Percentiles rank a stretch among this genome's conserved stretches.
These are phyloP conservation scores for Saccharomyces hybrid DNA, from an alignment of 1,139 yeast species.

Conservation along the genomic window DNA sequence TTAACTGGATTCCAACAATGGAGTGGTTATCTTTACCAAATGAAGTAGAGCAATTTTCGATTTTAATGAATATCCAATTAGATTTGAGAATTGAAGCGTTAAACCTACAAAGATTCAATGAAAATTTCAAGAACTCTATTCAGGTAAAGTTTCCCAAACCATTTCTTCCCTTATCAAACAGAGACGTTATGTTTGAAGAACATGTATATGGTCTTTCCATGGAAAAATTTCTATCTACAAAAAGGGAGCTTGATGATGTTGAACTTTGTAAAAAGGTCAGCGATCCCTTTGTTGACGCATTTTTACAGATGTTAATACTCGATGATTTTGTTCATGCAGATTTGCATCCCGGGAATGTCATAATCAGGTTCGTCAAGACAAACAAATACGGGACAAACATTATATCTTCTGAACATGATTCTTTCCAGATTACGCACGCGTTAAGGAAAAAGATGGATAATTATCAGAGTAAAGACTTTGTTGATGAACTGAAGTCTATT, in stretches of 20 bases:
- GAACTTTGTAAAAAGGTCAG: slow-evolving; percentile 65
- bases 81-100: slow-evolving; percentile 85
- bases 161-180: slow-evolving; percentile 54
- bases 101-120: slow-evolving; percentile 58
- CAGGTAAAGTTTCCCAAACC: slow-evolving; percentile 82
- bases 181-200: slow-evolving; percentile 79
- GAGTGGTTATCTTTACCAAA: slow-evolving; percentile 95
- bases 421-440: slow-evolving; percentile 42
- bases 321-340: slow-evolving; percentile 96
- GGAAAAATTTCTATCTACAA: slow-evolving; percentile 49
- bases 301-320: slow-evolving; percentile 80
- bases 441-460: slow-evolving; percentile 34
- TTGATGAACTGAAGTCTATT: slow-evolving; percentile 42
- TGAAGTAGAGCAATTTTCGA: slow-evolving; percentile 82
- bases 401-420: slow-evolving; percentile 33
- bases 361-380: slow-evolving; percentile 61
- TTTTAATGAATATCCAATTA: slow-evolving; percentile 79
- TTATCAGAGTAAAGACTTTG: slow-evolving; percentile 41
- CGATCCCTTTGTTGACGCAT: slow-evolving; percentile 83
- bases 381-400: slow-evolving; percentile 34
- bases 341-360: slow-evolving; percentile 91
- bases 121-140: slow-evolving; percentile 38
- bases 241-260: slow-evolving; percentile 32
- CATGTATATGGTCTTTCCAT: slow-evolving; percentile 76
- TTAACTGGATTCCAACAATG: slow-evolving; percentile 81